Evolutionary conservation across 805 yeast genomes (phyloP).

Genomic region (Barnettozyma siamensis): DNA sequence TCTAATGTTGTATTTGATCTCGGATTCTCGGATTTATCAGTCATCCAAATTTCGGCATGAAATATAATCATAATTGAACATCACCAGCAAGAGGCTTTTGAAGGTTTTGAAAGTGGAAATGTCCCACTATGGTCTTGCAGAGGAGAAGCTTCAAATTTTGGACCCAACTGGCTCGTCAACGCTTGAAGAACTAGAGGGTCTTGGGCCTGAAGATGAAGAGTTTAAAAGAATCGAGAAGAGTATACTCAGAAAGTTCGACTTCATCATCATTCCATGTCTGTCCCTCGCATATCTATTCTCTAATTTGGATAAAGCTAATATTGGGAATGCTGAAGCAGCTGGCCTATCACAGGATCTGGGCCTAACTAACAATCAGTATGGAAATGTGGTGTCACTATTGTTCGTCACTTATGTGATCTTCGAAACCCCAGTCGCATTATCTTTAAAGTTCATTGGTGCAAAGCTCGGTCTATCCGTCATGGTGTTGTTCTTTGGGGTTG

Average conservation of each 20-base stretch:
- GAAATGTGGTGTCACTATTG: slow-evolving; percentile 39
- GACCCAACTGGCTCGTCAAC: not conserved
- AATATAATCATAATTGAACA: too few species aligned
- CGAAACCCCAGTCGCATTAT: slow-evolving; percentile 34
- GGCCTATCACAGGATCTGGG: slow-evolving; percentile 40
- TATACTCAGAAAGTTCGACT: slow-evolving; percentile 38
- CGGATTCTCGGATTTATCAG: not conserved
- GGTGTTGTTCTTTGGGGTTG: slow-evolving; percentile 33
- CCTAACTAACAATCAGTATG: slow-evolving; percentile 34
- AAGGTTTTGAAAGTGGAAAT: not conserved
- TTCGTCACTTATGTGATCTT: slow-evolving; percentile 40
- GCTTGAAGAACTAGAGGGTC: not conserved
- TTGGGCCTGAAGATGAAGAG: slow-evolving; percentile 1
- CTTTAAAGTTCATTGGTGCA: slow-evolving; percentile 33
- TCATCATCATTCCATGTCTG: slow-evolving; percentile 37
- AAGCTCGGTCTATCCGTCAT: slow-evolving; percentile 29
- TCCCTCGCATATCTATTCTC: slow-evolving; percentile 40
- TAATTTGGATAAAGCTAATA: slow-evolving; percentile 48
- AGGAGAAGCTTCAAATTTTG: not conserved
- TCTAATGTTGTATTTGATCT: too few species aligned
- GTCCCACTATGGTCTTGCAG: not conserved
- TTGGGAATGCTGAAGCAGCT: slow-evolving; percentile 54
- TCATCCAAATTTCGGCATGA: not conserved
- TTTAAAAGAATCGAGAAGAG: slow-evolving; percentile 26
- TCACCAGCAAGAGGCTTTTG: too few species aligned